Percentiles rank a stretch among this genome's conserved stretches.
Evolutionary conservation across 176 grass and related monocot genomes (phyloP).

Genomic region (Avena eriantha): DNA sequence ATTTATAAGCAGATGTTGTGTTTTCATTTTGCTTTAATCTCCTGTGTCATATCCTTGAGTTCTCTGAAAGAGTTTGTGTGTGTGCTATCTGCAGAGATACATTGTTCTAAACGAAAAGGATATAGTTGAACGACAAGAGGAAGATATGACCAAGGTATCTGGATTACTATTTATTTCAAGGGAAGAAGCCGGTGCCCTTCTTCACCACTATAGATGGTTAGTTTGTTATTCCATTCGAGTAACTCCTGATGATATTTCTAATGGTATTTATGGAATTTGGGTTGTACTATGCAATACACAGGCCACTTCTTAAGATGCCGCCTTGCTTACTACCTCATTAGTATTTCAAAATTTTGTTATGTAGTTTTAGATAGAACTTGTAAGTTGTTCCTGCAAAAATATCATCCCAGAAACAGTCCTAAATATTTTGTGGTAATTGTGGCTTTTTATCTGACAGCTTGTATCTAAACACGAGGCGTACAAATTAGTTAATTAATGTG

Average conservation of each 20-base stretch:
- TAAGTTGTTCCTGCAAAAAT: conserved; percentile 9
- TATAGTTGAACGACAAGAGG: conserved; percentile 63
- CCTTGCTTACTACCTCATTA: not conserved
- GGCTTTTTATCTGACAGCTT: not conserved
- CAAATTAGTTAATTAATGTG: not conserved
- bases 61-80: conserved; percentile 29
- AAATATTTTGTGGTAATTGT: not conserved
- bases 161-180: conserved; percentile 60
- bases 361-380: conserved; percentile 1
- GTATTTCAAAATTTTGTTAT: not conserved
- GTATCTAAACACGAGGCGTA: not conserved
- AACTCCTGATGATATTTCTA: not conserved
- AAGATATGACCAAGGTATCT: conserved; percentile 68
- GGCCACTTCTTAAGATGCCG: not conserved
- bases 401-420: not conserved
- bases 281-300: not conserved
- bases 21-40: conserved; percentile 8
- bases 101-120: conserved; percentile 62
- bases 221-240: conserved; percentile 30
- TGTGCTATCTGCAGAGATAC: conserved; percentile 61
- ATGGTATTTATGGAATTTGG: not conserved
- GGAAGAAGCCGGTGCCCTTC: conserved; percentile 68
- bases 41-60: not conserved
- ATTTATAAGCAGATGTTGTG: not conserved
- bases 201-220: conserved; percentile 81